These are phyloP conservation scores for Erodium chrysanthum DNA, from an alignment of 441 rosid genomes.

Conservation along the genomic window DNA sequence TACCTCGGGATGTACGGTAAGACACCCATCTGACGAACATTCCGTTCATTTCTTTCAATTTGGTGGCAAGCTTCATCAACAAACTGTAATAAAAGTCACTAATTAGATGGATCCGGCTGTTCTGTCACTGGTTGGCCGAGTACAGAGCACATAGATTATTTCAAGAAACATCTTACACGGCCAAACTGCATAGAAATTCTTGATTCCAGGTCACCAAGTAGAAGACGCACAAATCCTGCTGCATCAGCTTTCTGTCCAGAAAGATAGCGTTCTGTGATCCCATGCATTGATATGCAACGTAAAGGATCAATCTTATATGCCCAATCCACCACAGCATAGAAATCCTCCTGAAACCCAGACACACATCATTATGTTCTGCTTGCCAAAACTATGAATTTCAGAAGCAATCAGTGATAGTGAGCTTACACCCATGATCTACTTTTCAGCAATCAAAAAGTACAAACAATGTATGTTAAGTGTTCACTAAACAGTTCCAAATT, in stretches of 20 bases:
- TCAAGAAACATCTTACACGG: conserved; percentile 47
- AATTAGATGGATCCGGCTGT: conserved; percentile 12
- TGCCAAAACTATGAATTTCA: conserved; percentile 15
- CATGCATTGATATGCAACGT: conserved; percentile 99
- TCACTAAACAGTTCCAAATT: background rate
- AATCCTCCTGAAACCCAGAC: conserved; percentile 71
- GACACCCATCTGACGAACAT: conserved; percentile 76
- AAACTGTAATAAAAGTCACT: conserved; percentile 44
- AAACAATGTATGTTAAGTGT: background rate
- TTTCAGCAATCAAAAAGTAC: background rate
- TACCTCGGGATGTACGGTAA: conserved; percentile 91
- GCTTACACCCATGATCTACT: conserved; percentile 1
- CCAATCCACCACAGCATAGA: conserved; percentile 99
- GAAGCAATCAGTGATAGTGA: conserved; percentile 11
- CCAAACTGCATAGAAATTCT: conserved; percentile 85
- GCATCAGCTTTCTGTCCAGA: conserved; percentile 99
- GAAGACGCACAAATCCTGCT: conserved; percentile 95
- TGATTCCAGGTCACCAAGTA: conserved; percentile 92
- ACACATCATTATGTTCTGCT: conserved; percentile 18
- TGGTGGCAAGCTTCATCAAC: conserved; percentile 99
- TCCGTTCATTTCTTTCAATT: conserved; percentile 92
- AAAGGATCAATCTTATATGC: conserved; percentile 97
- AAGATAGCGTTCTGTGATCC: conserved; percentile 89
- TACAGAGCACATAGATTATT: background rate
- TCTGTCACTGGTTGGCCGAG: background rate